These are phyloP conservation scores for Gossypium ekmanianum DNA, from an alignment of 345 rosid species.

Conservation along the genomic window DNA sequence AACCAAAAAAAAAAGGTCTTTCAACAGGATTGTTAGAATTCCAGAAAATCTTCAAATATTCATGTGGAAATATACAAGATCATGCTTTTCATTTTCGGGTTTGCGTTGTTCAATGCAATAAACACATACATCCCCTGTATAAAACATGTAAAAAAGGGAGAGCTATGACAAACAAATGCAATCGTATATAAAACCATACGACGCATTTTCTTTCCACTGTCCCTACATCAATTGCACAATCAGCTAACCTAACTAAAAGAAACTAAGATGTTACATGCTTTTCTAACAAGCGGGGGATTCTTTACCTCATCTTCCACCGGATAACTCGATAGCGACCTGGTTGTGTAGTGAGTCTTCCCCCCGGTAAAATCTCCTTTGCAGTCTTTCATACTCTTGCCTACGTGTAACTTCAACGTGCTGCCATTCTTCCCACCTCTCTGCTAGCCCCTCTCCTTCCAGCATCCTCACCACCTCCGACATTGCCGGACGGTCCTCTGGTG, in stretches of 20 bases:
- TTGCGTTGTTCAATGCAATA: background rate
- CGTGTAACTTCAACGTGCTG: conserved; percentile 76
- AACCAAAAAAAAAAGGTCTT: background rate
- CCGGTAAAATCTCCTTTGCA: conserved; percentile 80
- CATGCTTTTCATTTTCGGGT: background rate
- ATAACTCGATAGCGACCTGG: conserved; percentile 80
- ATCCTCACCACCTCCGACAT: conserved; percentile 94
- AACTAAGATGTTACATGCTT: background rate
- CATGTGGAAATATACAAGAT: background rate
- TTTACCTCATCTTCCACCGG: conserved; percentile 73
- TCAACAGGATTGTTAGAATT: background rate
- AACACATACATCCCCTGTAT: conserved; percentile 6
- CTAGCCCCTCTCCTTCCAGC: conserved; percentile 97
- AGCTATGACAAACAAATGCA: background rate
- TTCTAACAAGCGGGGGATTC: background rate
- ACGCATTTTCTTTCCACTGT: background rate
- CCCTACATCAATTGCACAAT: background rate
- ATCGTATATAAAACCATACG: background rate
- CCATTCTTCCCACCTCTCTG: conserved; percentile 99
- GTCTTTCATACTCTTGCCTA: conserved; percentile 71
- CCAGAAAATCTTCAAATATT: background rate
- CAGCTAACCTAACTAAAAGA: conserved; percentile 1
- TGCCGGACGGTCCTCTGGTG: conserved; percentile 81
- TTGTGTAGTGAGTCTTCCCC: conserved; percentile 76
- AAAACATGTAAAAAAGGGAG: background rate